phyloP scores from a whole-genome alignment of 148 eudicot genomes.

The Cornus florida region DNA sequence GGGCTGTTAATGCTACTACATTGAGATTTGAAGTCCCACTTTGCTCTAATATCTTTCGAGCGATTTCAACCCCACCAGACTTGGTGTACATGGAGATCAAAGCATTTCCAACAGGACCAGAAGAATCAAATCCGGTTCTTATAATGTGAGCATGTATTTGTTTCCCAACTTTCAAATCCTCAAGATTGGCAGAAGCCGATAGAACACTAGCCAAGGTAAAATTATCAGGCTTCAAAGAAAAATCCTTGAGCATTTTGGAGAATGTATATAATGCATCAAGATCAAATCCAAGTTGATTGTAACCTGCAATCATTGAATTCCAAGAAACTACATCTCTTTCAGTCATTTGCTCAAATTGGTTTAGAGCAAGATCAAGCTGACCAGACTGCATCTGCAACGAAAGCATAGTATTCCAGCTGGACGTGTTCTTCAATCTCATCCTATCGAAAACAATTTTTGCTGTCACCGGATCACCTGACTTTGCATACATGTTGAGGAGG shows the following conservation, averaged over 20 bases:
- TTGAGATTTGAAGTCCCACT: not conserved
- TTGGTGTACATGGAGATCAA: conserved; percentile 9
- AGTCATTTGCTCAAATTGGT: not conserved
- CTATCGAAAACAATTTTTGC: conserved; percentile 39
- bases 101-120: conserved; percentile 4
- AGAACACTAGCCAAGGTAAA: conserved; percentile 2
- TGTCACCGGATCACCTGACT: conserved; percentile 52
- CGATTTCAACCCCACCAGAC: not conserved
- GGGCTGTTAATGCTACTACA: conserved; percentile 5
- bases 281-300: not conserved
- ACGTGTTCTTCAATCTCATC: not conserved
- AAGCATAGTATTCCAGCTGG: not conserved
- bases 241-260: not conserved
- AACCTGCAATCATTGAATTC: not conserved
- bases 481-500: conserved; percentile 76
- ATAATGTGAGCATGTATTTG: conserved; percentile 3
- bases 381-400: conserved; percentile 5
- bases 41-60: not conserved
- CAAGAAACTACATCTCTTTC: not conserved
- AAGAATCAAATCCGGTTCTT: conserved; percentile 3
- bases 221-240: not conserved
- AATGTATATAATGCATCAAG: not conserved
- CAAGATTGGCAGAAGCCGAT: not conserved
- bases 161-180: not conserved
- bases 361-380: not conserved